A percentile compares a stretch with the other conserved stretches of the same genome.
These are phyloP conservation scores for Calocera cornea DNA, from an alignment of 768 basidiomycete species.

Conservation along the genomic window DNA sequence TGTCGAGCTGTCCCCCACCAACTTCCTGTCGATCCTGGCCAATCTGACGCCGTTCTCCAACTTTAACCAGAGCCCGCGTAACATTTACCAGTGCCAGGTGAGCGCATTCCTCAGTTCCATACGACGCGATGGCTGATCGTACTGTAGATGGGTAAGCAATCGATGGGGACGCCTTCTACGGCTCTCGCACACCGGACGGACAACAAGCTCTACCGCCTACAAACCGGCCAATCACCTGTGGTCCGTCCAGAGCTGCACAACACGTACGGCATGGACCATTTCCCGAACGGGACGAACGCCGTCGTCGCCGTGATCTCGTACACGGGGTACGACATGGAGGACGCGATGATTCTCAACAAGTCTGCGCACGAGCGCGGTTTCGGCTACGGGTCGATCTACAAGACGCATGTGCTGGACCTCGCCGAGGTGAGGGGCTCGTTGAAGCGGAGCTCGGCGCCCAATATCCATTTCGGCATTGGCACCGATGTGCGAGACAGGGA, in stretches of 20 bases:
- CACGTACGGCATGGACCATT: conserved; percentile 94
- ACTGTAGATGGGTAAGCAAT: conserved; percentile 94
- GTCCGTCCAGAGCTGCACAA: conserved; percentile 87
- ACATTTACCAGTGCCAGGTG: conserved; percentile 89
- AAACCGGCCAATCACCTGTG: conserved; percentile 87
- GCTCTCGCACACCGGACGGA: conserved; percentile 85
- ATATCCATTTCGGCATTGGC: conserved; percentile 83
- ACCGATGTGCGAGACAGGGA: conserved; percentile 48
- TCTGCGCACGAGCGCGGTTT: conserved; percentile 97
- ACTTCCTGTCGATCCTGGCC: conserved; percentile 90
- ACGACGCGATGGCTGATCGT: not conserved
- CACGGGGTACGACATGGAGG: conserved; percentile 99
- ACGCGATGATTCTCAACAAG: conserved; percentile 99
- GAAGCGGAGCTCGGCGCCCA: conserved; percentile 42
- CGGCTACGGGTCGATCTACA: conserved; percentile 92
- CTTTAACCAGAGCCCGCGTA: conserved; percentile 93
- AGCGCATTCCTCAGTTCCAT: conserved; percentile 6
- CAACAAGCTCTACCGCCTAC: conserved; percentile 94
- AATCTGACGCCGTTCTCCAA: conserved; percentile 98
- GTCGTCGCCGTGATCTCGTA: conserved; percentile 99
- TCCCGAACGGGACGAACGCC: conserved; percentile 96
- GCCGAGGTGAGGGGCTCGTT: conserved; percentile 58
- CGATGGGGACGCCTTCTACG: conserved; percentile 96
- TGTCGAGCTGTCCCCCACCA: conserved; percentile 87
- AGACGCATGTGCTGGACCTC: conserved; percentile 81